Percentiles rank a stretch among this genome's conserved stretches.
phyloP scores from a whole-genome alignment of 805 yeast species.

The Hagleromyces aurorensis region DNA sequence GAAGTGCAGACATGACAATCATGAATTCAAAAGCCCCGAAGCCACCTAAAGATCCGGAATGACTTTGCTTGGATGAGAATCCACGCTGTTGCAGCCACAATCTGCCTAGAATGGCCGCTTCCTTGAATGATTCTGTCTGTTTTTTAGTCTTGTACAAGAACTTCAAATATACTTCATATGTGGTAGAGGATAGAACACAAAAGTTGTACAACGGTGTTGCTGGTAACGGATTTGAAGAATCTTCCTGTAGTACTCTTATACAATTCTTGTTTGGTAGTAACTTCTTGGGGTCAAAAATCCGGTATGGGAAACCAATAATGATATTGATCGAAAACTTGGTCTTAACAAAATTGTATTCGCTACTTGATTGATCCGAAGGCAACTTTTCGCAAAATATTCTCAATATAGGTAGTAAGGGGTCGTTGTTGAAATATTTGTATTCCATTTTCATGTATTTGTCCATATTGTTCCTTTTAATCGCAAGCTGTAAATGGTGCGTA shows the following conservation, averaged over 20 bases:
- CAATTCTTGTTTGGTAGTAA: slow-evolving; percentile 75
- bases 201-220: slow-evolving; percentile 81
- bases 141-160: slow-evolving; percentile 69
- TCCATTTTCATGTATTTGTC: slow-evolving; percentile 39
- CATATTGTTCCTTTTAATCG: slow-evolving; percentile 47
- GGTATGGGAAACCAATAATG: slow-evolving; percentile 64
- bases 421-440: slow-evolving; percentile 69
- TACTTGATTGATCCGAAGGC: slow-evolving; percentile 6
- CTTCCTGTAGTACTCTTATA: slow-evolving; percentile 55
- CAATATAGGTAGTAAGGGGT: slow-evolving; percentile 67
- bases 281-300: slow-evolving; percentile 65
- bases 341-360: slow-evolving; percentile 51
- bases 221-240: slow-evolving; percentile 41
- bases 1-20: slow-evolving; percentile 65
- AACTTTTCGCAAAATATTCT: slow-evolving; percentile 42
- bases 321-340: slow-evolving; percentile 67
- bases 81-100: slow-evolving; percentile 90
- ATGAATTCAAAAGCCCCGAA: slow-evolving; percentile 92
- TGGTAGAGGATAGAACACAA: slow-evolving; percentile 60
- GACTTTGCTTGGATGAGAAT: slow-evolving; percentile 49
- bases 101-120: slow-evolving; percentile 80
- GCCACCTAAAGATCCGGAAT: slow-evolving; percentile 52
- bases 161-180: slow-evolving; percentile 63
- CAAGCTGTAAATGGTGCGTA: slow-evolving; percentile 52
- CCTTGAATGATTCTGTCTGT: slow-evolving; percentile 71